Base-by-base conservation (phyloP, 1,139 yeast species). In the Lodderomyces parapsilosis region DNA sequence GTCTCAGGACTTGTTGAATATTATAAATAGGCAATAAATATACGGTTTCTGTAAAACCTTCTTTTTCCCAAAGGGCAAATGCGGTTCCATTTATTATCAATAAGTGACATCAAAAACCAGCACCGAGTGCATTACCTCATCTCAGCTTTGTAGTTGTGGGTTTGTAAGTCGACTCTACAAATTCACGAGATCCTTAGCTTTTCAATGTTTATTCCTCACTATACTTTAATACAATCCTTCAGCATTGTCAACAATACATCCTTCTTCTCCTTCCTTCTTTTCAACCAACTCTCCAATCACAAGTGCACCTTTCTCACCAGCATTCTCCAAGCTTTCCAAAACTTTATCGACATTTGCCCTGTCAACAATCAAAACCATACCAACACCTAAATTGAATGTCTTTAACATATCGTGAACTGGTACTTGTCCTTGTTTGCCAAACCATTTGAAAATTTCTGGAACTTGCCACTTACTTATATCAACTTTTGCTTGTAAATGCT, bases 321-420 rank as follows among this genome's bases (percentile, higher is more conserved):
- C 82, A 43, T 70, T 68, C 53, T 71, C 65, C 49, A 93, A 74
- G 50, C 78, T 68, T 46, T 69, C 60, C 40, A 73, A 68, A 14
- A 83, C 85, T 50, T 70, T 68, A 2, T 72, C 80, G 18, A 80
- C 96, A 45, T 86, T 78, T 45, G 75, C 81, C 43, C 61, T 57
- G 56, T 76, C 78, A 28, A 89, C 97, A 56, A 93, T 86, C 42
- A 86, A 80, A 33, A 89, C 93, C 99, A 94, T 94, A 57, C 99
- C 99, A 55, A 94, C 79, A 68, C 99, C 99, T 77, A 91, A 78
- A 66, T 94, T 94, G 63, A 94, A 79, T 3, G 99, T 94, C 76
- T 89, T 91, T 59, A 89, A 72, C 51, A 89, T 81, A 63, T 94
- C 99, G 15, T 71, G 72, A 43, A 77, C 71, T 42, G 99, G 99